These are phyloP conservation scores for Solanum chilense DNA, from an alignment of 257 asterid genomes.

Conservation along the genomic window DNA sequence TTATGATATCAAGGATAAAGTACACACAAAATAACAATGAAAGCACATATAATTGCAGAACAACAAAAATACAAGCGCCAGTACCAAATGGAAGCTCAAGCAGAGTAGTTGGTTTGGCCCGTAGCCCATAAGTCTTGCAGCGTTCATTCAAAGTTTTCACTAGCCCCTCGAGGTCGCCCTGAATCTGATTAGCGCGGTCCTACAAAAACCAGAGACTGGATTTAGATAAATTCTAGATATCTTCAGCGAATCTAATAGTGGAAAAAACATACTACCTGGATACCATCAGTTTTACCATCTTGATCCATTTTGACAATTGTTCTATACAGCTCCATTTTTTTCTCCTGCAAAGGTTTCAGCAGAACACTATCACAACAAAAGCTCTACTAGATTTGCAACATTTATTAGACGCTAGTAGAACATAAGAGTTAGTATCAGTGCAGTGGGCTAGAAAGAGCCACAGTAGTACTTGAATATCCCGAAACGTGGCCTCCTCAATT, in stretches of 20 bases:
- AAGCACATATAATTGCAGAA: not conserved
- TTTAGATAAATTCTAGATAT: constrained; percentile 5
- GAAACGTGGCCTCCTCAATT: constrained; percentile 90
- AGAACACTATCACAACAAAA: not conserved
- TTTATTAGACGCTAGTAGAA: not conserved
- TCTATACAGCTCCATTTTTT: constrained; percentile 84
- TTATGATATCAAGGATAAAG: not conserved
- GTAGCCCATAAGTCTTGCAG: constrained; percentile 93
- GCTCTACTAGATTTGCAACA: not conserved
- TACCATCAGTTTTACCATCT: constrained; percentile 45
- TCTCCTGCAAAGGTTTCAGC: constrained; percentile 39
- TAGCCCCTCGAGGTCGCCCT: constrained; percentile 71
- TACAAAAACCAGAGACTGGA: constrained; percentile 15
- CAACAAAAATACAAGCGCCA: not conserved
- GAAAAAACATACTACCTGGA: constrained; percentile 44
- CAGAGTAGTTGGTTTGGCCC: constrained; percentile 62
- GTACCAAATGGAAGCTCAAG: constrained; percentile 16
- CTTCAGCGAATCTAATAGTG: constrained; percentile 8
- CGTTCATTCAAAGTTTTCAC: constrained; percentile 77
- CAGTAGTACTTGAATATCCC: constrained; percentile 79
- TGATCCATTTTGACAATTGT: constrained; percentile 83
- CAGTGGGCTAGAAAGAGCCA: not conserved
- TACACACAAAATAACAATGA: not conserved
- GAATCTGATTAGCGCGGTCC: constrained; percentile 71
- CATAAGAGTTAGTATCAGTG: not conserved